Percentiles rank a stretch among this genome's conserved stretches.
Evolutionary conservation across 805 yeast genomes (phyloP).

Genomic region (Starmerella bombi): DNA sequence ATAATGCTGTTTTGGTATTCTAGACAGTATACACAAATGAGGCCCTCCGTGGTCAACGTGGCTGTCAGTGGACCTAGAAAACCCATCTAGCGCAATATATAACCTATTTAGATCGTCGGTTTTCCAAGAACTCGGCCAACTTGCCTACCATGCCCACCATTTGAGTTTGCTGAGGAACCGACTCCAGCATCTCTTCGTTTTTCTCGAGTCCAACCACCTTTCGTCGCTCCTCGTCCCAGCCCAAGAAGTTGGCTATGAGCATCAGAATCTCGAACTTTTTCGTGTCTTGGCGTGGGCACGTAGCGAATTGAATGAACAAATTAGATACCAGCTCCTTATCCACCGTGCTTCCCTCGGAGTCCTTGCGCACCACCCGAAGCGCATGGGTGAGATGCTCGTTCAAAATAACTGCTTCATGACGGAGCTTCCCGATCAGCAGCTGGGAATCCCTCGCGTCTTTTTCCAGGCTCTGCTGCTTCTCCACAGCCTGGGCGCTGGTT

Average conservation of each 20-base stretch:
- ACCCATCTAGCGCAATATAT: no score
- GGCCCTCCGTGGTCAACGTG: no score
- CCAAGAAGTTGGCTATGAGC: constrained; percentile 65
- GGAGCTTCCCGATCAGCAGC: constrained; percentile 69
- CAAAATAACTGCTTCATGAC: constrained; percentile 86
- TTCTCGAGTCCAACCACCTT: constrained; percentile 25
- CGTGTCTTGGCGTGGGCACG: constrained; percentile 82
- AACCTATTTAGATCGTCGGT: not conserved
- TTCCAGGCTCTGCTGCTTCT: constrained; percentile 26
- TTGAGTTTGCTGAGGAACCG: constrained; percentile 17
- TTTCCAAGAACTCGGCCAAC: constrained; percentile 29
- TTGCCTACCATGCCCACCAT: constrained; percentile 28
- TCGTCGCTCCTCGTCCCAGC: constrained; percentile 62
- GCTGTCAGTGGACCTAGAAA: no score
- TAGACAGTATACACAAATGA: no score
- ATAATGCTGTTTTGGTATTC: no score
- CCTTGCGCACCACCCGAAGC: constrained; percentile 64
- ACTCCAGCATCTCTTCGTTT: constrained; percentile 3
- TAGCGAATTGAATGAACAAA: constrained; percentile 68
- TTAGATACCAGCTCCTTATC: constrained; percentile 85
- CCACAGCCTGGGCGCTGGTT: constrained; percentile 1
- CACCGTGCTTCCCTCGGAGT: constrained; percentile 59
- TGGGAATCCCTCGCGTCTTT: constrained; percentile 51
- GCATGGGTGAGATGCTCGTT: constrained; percentile 96
- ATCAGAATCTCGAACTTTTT: constrained; percentile 87